Base-by-base conservation (phyloP, 306 rosid species). In the Calophaca sinica region DNA sequence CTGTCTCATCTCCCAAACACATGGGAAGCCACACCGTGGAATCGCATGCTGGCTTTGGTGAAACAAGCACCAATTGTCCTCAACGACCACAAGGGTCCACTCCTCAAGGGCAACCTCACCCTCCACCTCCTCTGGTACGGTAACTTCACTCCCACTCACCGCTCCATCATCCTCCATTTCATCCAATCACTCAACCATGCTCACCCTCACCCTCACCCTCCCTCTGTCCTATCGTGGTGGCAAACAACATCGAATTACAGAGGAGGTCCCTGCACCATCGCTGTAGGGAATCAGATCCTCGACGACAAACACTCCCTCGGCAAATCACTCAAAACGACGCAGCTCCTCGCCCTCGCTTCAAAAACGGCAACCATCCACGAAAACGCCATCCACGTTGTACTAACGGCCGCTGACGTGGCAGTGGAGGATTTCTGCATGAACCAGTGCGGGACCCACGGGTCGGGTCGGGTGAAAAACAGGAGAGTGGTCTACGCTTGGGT, bases 51-150 rank as follows among this genome's bases (percentile, higher is more conserved):
- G 13, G 59, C 83, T 42, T 53, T 79, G 78, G 53, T 72, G 42
- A 41, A 41, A 15, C 68, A 81, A 11, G 70, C 69, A 3, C 78
- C 87, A 0, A 2, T 83, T 10, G 12, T 64, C 7, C 88, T 90
- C 38, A 75, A 83, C 2, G 85, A 88, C 87, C 96, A 90, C 57
- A 84, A 80, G 2, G 96, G 96, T 32, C 83, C 87, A 39, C 91
- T 90, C 74, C 88, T 86, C 2, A 46, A 42, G 1, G 91, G 91
- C 1, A 83, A 84, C 59, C 20, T 85, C 73, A 70, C 91, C 72
- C 9, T 85, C 59, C 80, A 88, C 68, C 60, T 90, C 36, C 64
- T 83, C 12, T 90, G 91, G 93, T 88, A 90, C 44, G 96, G 90
- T 2, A 78, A 73, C 8, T 90, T 90, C 88, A 85, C 58, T 3